phyloP scores from a whole-genome alignment of 2,329 filamentous ascomycete species.

The Fusarium sp. region DNA sequence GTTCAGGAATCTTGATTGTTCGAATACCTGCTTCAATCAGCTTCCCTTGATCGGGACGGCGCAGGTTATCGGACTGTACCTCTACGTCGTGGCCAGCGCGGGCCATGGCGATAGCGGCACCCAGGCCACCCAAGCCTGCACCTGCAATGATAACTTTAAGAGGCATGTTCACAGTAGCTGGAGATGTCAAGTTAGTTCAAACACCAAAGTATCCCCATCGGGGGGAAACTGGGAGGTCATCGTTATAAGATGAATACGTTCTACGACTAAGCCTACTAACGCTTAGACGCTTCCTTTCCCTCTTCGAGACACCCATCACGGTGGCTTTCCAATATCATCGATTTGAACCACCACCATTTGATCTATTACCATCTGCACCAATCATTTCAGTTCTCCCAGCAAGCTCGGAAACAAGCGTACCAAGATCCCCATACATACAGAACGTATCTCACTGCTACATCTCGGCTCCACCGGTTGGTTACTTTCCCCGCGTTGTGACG shows the following conservation, averaged over 20 bases:
- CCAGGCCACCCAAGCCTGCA: constrained; percentile 4
- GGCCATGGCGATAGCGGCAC: constrained; percentile 15
- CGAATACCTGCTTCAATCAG: not conserved
- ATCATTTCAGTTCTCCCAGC: not conserved
- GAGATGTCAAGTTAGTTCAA: no score
- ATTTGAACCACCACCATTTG: no score
- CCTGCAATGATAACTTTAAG: constrained; percentile 11
- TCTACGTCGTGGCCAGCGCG: constrained; percentile 7
- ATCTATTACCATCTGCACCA: not conserved
- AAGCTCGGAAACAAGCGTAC: not conserved
- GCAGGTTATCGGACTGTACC: not conserved
- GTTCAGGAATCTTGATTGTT: constrained; percentile 15
- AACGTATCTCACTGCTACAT: not conserved
- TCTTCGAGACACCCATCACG: not conserved
- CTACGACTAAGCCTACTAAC: not conserved
- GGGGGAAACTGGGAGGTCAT: not conserved
- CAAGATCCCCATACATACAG: not conserved
- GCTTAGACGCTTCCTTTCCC: not conserved
- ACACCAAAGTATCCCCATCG: not conserved
- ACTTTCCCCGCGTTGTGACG: not conserved
- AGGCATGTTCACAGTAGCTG: not conserved
- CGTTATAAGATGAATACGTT: not conserved
- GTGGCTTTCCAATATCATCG: not conserved
- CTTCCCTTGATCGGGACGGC: rapidly evolving
- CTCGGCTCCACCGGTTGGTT: not conserved